Evolutionary conservation across 2,329 filamentous ascomycete genomes (phyloP), one percentile per base, ranked within the genome.

Genomic region (Fusarium tanahbumbuense): DNA sequence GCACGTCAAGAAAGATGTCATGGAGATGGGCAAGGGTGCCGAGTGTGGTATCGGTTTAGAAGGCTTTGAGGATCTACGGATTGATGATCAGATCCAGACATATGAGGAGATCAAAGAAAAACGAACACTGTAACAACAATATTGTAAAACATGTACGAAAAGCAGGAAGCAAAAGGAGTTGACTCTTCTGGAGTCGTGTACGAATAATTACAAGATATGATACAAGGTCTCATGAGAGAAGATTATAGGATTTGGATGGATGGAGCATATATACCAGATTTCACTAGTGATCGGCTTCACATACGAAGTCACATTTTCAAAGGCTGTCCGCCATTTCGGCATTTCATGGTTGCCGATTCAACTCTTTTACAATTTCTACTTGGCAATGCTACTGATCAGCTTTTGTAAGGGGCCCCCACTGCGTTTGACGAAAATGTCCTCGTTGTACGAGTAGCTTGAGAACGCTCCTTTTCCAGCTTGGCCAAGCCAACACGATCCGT

Each of bases 11-110:
- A 97, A 97, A 79, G 93, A 98, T 71, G 92, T 96, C 30, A 84
- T 85, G 47, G 93, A 97, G 76, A 96, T 97, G 89, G 90, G 89
- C 75, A 98, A 97, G 81, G 94, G 94, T 62, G 89, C 87, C n/a
- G 96, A 99, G 81, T 99, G 96, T 75, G 96, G 96, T 71, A 91
- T 99, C 72, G 90, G 89, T 55, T 95, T 99, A 75, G 89, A 91
- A 5, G 87, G 85, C 32, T 99, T 93, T 89, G 85, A 91, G 49
- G 92, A 89, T 23, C 92, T 98, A 77, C 79, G 91, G 76, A 84
- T 89, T 16, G 96, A 95, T 28, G 96, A 99, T 81, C 88, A 91
- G 78, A 87, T 99, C 67, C 96, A 98, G 83, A 91, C 90, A 34
- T 97, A 94, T 76, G 93, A 97, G 76, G 92, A 94, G 80, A 86